Evolutionary conservation across 768 basidiomycete genomes (phyloP), one percentile per base, ranked within the genome.

Genomic region (Vishniacozyma victoriae): DNA sequence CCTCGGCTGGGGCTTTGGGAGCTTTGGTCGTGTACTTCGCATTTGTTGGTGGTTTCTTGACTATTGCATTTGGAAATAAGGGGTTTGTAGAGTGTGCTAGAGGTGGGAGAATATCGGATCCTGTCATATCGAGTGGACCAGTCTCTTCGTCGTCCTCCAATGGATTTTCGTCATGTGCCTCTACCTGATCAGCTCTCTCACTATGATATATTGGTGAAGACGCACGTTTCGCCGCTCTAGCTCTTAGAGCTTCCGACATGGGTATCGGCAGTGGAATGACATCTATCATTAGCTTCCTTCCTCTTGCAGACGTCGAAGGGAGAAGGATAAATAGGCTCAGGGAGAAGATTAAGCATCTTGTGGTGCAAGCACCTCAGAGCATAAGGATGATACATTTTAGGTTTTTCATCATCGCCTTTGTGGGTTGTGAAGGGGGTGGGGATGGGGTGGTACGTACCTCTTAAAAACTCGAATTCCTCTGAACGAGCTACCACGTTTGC

Each of bases 381-480:
- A 33, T 9, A 9, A 9, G 9, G 29, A n/a, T 33, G 29, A 33
- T 33, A 33, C 29, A 33, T 33, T n/a, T 42, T n/a, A n/a, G n/a
- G n/a, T n/a, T 22, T 33, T 19, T 36, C 36, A 25, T 48, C 46
- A 40, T 48, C 18, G 19, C 38, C n/a, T 31, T 5, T 20, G 6
- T 20, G 18, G 12, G 16, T 15, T 39, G 20, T 11, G 3, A 23
- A 27, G 15, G 15, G 25, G 5, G 9, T 9, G 29, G 29, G n/a
- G 33, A 11, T 33, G 29, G 29, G n/a, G 29, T n/a, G 29, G 14
- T 14, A 43, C 65, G 52, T 38, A 61, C 69, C 69, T 60, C 57
- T 54, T 3, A 70, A 44, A 47, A 70, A 70, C 37, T 63, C 57
- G 44, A 70, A 68, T 26, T 70, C 66, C 48, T 64, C 57, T 41